Conservation (phyloP, 2,329 filamentous ascomycete species). For the Pleurostoma richardsiae region DNA sequence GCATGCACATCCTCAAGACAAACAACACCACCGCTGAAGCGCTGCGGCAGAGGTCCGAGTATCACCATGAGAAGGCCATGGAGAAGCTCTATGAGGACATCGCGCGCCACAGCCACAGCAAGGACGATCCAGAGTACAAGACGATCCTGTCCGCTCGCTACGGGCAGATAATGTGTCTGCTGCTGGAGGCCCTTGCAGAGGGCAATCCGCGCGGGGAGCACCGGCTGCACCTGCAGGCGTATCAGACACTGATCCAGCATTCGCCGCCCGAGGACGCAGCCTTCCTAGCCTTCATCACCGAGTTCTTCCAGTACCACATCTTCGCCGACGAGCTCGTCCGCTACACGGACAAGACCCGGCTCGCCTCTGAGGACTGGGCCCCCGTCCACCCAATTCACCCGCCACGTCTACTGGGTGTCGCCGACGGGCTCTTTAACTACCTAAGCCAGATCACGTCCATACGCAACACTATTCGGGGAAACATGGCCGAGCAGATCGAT, state of each 20-base stretch:
- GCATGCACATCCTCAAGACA: constrained; percentile 44
- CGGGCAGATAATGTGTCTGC: constrained; percentile 57
- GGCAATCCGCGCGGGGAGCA: constrained; percentile 62
- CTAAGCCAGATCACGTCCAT: constrained; percentile 76
- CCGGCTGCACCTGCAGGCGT: constrained; percentile 72
- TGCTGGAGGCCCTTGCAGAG: constrained; percentile 53
- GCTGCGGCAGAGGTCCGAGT: constrained; percentile 45
- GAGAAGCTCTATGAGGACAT: constrained; percentile 45
- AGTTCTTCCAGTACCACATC: constrained; percentile 83
- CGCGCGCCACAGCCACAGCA: constrained; percentile 22
- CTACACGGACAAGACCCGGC: constrained; percentile 33
- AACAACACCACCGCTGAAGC: constrained; percentile 39
- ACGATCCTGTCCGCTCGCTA: constrained; percentile 50
- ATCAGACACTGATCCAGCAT: constrained; percentile 64
- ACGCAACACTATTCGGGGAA: constrained; percentile 66
- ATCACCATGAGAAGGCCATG: constrained; percentile 52
- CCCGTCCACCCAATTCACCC: constrained; percentile 35
- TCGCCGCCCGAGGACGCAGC: constrained; percentile 58
- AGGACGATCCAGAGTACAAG: constrained; percentile 36
- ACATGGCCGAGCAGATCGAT: constrained; percentile 57
- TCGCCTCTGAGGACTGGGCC: constrained; percentile 39
- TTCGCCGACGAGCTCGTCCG: constrained; percentile 58
- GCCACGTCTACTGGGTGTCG: constrained; percentile 68
- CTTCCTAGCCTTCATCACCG: constrained; percentile 60
- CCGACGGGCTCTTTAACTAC: constrained; percentile 74